phyloP scores from a whole-genome alignment of 2,329 filamentous ascomycete genomes.

The Polytolypa hystricis region DNA sequence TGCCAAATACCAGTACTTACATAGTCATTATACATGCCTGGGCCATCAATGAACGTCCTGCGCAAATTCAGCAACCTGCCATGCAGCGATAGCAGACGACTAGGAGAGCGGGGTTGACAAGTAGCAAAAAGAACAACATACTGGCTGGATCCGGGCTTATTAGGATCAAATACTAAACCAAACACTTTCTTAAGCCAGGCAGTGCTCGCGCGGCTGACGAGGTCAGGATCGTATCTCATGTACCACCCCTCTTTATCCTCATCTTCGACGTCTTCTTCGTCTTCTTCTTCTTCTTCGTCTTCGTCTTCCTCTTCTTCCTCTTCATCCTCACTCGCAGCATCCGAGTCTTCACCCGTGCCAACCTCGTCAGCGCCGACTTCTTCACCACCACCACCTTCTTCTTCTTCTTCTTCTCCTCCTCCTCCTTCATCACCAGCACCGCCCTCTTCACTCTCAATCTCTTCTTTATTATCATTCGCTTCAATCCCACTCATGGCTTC shows the following conservation, averaged over 20 bases:
- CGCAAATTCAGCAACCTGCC: neutral
- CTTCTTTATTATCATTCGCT: neutral
- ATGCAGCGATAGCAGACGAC: neutral
- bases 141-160: neutral
- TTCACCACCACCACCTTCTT: too few species aligned
- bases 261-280: too few species aligned
- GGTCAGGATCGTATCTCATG: slow-evolving; percentile 3
- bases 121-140: neutral
- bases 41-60: slow-evolving; percentile 1
- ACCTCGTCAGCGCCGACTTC: too few species aligned
- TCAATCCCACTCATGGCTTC: neutral
- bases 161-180: neutral
- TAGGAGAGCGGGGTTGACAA: neutral
- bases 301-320: too few species aligned
- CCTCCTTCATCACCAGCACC: too few species aligned
- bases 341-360: neutral
- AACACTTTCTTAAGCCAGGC: neutral
- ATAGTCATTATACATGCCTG: neutral
- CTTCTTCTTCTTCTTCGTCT: too few species aligned
- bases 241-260: too few species aligned
- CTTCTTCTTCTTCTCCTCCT: too few species aligned
- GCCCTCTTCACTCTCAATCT: neutral
- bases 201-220: slow-evolving; percentile 1
- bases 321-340: neutral
- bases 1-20: neutral